Conservation (phyloP, 2,329 filamentous ascomycete genomes). For the Neonectria sp. region DNA sequence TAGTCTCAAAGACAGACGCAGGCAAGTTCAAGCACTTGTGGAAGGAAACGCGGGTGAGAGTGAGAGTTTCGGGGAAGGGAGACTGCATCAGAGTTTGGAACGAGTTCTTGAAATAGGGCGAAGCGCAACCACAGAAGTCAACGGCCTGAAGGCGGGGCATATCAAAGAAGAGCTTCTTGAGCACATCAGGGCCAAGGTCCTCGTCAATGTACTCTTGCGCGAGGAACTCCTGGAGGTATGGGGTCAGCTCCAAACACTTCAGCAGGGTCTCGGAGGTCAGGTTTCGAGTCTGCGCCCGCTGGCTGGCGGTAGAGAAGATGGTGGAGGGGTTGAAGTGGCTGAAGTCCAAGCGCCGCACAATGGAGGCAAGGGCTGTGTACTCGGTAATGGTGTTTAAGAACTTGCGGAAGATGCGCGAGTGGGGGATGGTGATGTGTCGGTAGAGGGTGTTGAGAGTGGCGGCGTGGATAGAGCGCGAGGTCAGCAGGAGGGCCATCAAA, state of each 20-base stretch:
- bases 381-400: constrained; percentile 78
- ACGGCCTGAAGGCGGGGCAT: constrained; percentile 76
- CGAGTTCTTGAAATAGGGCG: constrained; percentile 74
- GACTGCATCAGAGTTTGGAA: constrained; percentile 71
- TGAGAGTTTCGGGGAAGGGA: constrained; percentile 68
- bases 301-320: constrained; percentile 80
- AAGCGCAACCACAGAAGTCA: constrained; percentile 85
- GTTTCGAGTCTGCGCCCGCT: constrained; percentile 82
- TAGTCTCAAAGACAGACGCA: constrained; percentile 74
- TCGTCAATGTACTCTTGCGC: constrained; percentile 86
- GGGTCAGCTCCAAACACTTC: constrained; percentile 79
- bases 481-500: constrained; percentile 80
- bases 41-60: constrained; percentile 78
- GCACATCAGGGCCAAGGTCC: constrained; percentile 77
- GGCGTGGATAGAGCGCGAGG: constrained; percentile 81
- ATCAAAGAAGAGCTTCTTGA: constrained; percentile 79
- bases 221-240: constrained; percentile 83
- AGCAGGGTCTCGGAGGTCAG: constrained; percentile 81
- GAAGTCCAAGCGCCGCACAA: constrained; percentile 86
- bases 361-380: constrained; percentile 78
- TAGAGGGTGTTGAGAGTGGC: constrained; percentile 84
- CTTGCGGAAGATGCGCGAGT: constrained; percentile 87
- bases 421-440: constrained; percentile 84
- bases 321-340: constrained; percentile 88
- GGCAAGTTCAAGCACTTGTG: constrained; percentile 85